Percentiles rank a stretch among this genome's conserved stretches.
Evolutionary conservation across 768 basidiomycete genomes (phyloP).

Genomic region (Suillus ampliporus): DNA sequence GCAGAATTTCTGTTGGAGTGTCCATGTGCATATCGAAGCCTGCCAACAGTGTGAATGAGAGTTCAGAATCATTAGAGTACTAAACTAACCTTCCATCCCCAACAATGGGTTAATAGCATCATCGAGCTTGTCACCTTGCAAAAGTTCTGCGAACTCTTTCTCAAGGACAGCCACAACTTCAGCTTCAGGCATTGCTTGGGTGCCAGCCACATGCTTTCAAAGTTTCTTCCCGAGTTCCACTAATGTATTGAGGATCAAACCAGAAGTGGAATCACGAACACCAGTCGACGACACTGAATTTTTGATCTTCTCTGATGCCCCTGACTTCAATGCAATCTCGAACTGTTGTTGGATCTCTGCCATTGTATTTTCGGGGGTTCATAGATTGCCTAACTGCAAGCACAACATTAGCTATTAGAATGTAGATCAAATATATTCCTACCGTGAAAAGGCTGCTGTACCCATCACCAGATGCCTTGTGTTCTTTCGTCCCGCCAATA

Average conservation of each 20-base stretch:
- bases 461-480: constrained; percentile 32
- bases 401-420: not conserved
- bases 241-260: constrained; percentile 36
- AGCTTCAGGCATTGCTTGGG: constrained; percentile 6
- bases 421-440: constrained; percentile 2
- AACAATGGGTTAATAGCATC: constrained; percentile 22
- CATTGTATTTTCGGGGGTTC: constrained; percentile 8
- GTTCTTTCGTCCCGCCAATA: constrained; percentile 30
- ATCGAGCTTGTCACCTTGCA: constrained; percentile 15
- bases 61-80: constrained; percentile 11
- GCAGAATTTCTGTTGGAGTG: constrained; percentile 39
- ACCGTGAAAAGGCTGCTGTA: constrained; percentile 30
- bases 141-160: constrained; percentile 7
- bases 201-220: constrained; percentile 8
- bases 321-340: constrained; percentile 5
- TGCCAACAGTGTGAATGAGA: constrained; percentile 22
- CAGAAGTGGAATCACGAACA: constrained; percentile 32
- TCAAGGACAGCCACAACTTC: constrained; percentile 7
- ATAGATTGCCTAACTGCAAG: constrained; percentile 3
- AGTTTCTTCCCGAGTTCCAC: constrained; percentile 34
- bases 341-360: constrained; percentile 17
- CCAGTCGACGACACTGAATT: constrained; percentile 43
- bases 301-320: constrained; percentile 19
- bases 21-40: constrained; percentile 36
- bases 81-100: constrained; percentile 20